Base-by-base conservation (phyloP, 345 rosid species). In the Moricandia moricandioides region DNA sequence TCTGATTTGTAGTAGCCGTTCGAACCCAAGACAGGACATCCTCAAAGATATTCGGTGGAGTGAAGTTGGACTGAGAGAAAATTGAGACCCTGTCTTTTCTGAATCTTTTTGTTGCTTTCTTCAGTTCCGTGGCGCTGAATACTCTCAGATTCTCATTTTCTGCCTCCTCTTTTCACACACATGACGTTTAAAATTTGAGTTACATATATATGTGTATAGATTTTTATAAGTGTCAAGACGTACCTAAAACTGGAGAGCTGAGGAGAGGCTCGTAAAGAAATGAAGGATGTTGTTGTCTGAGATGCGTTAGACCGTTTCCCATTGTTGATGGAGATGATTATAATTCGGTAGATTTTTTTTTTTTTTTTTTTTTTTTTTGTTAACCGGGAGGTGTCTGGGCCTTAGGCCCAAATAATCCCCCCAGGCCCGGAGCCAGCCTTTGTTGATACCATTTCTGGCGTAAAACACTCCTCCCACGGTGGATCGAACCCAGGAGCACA, bases 41-140 rank as follows among this genome's bases (percentile, higher is more conserved):
- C n/a, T n/a, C n/a, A n/a, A n/a, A n/a, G n/a, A n/a, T n/a, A n/a
- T n/a, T n/a, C n/a, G n/a, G n/a, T n/a, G n/a, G n/a, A n/a, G n/a
- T n/a, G n/a, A n/a, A n/a, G n/a, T n/a, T n/a, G n/a, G n/a, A n/a
- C n/a, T n/a, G n/a, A n/a, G n/a, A n/a, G n/a, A n/a, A n/a, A n/a
- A n/a, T n/a, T n/a, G n/a, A n/a, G 7, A 51, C 29, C 35, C 16
- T 72, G 10, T 34, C 12, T 14, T 51, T 0, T 51, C 3, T 34
- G 18, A 72, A 72, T 1, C 37, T 34, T 6, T 62, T 72, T 0
- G 39, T 62, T 52, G 62, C 69, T 52, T 72, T 72, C 62, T 62
- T 72, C 76, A 62, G 3, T 51, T 62, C 69, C 76, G 0, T 13
- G 29, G 27, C 39, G 35, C 69, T 72, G 29, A 72, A 62, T 39